Evolutionary conservation across 129 eudicot genomes (phyloP).

Genomic region (Helichrysum umbraculigerum): DNA sequence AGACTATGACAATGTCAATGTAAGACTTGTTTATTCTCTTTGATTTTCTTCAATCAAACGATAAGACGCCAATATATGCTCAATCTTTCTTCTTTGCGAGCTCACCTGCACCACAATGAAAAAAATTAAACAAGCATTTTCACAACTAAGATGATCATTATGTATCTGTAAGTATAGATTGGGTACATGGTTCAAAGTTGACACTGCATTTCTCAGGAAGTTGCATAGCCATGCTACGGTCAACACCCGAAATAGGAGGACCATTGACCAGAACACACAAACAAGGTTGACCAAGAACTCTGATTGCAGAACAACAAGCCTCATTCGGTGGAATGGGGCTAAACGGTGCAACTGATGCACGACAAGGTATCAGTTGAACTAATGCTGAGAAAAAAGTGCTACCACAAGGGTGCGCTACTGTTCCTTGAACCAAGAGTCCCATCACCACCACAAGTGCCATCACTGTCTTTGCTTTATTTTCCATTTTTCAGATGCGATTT

Average conservation of each 20-base stretch:
- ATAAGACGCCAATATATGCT: constrained; percentile 1
- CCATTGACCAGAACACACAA: constrained; percentile 87
- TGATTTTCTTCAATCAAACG: constrained; percentile 14
- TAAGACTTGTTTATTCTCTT: constrained; percentile 20
- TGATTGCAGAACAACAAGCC: constrained; percentile 80
- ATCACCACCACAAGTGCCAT: constrained; percentile 23
- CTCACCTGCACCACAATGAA: constrained; percentile 30
- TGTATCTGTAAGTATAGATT: background rate
- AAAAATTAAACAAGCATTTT: constrained; percentile 16
- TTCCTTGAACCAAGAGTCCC: constrained; percentile 43
- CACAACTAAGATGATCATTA: background rate
- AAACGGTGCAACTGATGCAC: constrained; percentile 79
- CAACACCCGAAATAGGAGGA: constrained; percentile 95
- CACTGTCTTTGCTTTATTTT: constrained; percentile 27
- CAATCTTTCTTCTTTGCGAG: constrained; percentile 30
- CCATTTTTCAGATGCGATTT: constrained; percentile 32
- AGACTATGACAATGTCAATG: constrained; percentile 15
- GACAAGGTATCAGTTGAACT: constrained; percentile 91
- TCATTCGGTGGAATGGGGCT: constrained; percentile 80
- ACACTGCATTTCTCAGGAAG: constrained; percentile 88
- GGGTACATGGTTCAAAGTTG: constrained; percentile 82
- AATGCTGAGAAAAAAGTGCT: constrained; percentile 89
- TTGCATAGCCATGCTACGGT: constrained; percentile 88
- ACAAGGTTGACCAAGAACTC: constrained; percentile 86
- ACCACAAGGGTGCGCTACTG: constrained; percentile 51